Conservation (phyloP, 2,329 filamentous ascomycete species). For the Paracoccidioides lutzii region DNA sequence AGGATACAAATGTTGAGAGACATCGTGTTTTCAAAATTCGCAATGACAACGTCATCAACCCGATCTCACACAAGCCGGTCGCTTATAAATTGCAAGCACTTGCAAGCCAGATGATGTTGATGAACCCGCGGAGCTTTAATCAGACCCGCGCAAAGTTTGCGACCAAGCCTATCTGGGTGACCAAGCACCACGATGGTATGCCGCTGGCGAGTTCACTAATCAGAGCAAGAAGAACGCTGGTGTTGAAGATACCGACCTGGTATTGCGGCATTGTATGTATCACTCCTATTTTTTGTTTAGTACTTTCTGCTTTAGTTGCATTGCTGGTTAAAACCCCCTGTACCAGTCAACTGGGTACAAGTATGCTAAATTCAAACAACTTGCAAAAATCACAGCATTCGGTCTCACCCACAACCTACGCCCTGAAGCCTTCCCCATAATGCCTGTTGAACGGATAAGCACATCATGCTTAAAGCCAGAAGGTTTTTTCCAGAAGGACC, state of each 20-base stretch:
- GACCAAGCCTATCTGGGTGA: constrained; percentile 44
- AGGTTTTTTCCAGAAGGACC: constrained; percentile 42
- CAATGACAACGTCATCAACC: constrained; percentile 40
- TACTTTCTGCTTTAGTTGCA: neutral
- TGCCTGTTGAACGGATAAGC: constrained; percentile 34
- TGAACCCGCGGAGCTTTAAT: constrained; percentile 36
- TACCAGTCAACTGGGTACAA: neutral
- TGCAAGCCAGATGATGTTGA: constrained; percentile 46
- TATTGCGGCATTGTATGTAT: constrained; percentile 28
- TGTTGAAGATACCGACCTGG: constrained; percentile 35
- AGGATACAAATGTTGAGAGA: constrained; percentile 35
- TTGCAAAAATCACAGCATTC: constrained; percentile 21
- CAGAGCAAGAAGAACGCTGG: constrained; percentile 43
- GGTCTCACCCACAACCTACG: constrained; percentile 53
- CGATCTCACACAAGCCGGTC: constrained; percentile 41
- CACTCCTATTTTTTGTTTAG: neutral
- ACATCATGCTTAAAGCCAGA: constrained; percentile 30
- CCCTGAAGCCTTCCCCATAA: constrained; percentile 55
- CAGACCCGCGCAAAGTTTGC: constrained; percentile 42
- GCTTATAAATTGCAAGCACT: constrained; percentile 45
- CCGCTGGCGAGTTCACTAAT: constrained; percentile 45
- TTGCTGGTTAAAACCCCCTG: neutral
- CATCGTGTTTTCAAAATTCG: constrained; percentile 48
- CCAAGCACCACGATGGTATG: constrained; percentile 42
- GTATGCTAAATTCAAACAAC: neutral